Conservation (phyloP, 148 eudicot genomes). For the Cornus controversa region DNA sequence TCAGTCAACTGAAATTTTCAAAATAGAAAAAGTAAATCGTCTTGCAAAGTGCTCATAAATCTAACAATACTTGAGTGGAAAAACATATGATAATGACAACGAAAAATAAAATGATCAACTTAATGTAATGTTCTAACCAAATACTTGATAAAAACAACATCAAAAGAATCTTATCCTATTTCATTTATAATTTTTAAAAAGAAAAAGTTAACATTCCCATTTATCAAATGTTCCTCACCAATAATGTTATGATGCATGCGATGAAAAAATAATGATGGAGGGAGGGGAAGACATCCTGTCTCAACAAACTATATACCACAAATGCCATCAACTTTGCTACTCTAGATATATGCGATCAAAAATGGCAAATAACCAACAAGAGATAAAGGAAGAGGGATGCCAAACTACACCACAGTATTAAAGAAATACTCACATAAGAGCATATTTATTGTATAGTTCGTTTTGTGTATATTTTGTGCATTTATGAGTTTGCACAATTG, state of each 20-base stretch:
- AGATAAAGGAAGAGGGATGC: background rate
- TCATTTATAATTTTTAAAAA: background rate
- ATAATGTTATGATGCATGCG: background rate
- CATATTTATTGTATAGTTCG: too few relatives aligned
- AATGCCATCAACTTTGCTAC: background rate
- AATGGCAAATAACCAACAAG: too few relatives aligned
- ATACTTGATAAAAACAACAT: background rate
- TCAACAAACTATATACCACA: background rate
- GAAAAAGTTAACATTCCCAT: background rate
- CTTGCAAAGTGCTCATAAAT: background rate
- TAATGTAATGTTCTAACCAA: background rate
- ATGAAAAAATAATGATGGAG: background rate
- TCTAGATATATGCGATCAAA: background rate
- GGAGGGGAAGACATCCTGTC: background rate
- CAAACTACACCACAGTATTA: background rate
- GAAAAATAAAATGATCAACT: background rate
- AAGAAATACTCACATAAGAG: too few relatives aligned
- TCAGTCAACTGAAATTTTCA: background rate
- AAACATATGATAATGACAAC: background rate
- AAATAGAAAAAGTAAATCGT: constrained; percentile 5
- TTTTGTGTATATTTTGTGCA: too few relatives aligned
- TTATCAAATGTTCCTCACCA: background rate
- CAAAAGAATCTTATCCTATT: background rate
- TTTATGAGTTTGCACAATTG: too few relatives aligned
- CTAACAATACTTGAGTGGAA: constrained; percentile 2